Percentiles rank a stretch among this genome's conserved stretches.
These are phyloP conservation scores for Phytopythium vexans DNA, from an alignment of 352 stramenopile genomes.

Conservation along the genomic window DNA sequence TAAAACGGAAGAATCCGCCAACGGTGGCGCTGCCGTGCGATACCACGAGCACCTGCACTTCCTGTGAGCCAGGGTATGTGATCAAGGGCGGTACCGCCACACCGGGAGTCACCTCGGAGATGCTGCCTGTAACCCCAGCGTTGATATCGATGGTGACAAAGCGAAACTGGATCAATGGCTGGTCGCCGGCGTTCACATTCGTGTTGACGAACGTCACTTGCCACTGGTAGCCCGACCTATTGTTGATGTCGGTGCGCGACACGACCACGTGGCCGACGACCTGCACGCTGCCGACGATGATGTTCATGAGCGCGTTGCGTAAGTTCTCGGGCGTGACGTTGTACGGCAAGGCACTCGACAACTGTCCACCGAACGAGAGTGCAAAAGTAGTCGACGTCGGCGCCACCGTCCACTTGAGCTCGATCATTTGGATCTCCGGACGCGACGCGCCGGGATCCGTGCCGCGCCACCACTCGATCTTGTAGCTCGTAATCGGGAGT, in stretches of 20 bases:
- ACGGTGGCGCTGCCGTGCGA: constrained; percentile 36
- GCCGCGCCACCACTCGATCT: constrained; percentile 79
- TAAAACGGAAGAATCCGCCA: constrained; percentile 66
- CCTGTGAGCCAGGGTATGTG: constrained; percentile 51
- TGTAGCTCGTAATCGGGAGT: constrained; percentile 66
- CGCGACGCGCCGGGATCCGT: constrained; percentile 12
- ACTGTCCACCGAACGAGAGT: constrained; percentile 76
- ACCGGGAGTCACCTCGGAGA: constrained; percentile 50
- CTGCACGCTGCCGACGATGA: constrained; percentile 35
- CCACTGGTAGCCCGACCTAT: constrained; percentile 72
- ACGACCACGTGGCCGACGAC: constrained; percentile 52
- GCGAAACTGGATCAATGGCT: constrained; percentile 61
- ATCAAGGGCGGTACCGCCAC: constrained; percentile 29
- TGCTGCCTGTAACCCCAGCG: constrained; percentile 24
- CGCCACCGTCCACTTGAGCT: constrained; percentile 71
- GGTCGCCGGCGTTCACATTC: constrained; percentile 37
- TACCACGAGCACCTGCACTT: constrained; percentile 75
- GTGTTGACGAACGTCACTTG: constrained; percentile 59
- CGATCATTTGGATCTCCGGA: constrained; percentile 82
- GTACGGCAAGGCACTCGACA: constrained; percentile 64
- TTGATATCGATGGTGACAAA: constrained; percentile 25
- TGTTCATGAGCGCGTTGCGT: constrained; percentile 85
- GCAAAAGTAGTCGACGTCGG: constrained; percentile 54
- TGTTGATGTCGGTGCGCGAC: constrained; percentile 49
- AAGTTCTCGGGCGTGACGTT: constrained; percentile 80